Base-by-base conservation (phyloP, 805 yeast species). In the Metschnikowia henanensis region DNA sequence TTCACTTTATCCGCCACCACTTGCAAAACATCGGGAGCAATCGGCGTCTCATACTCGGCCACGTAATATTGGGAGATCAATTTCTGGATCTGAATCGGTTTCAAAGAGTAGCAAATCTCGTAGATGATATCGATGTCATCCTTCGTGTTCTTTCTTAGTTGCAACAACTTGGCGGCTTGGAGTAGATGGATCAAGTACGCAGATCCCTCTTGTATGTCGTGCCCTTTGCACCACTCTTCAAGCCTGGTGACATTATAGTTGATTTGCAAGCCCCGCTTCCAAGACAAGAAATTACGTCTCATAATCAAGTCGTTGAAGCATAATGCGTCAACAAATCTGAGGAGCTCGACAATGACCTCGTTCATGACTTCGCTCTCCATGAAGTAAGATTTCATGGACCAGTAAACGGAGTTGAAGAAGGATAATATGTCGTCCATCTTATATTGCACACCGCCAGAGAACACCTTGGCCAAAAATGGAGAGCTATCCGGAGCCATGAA, bases 171-270 rank as follows among this genome's bases (percentile, higher is more conserved):
- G 30, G 97, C 91, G 17, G 95, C 92, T 68, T 94, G 98, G 53
- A 90, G 76, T 60, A 94, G 74, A 61, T 91, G 97, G 50, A 84
- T 83, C 61, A 94, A 76, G 59, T 89, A 83, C 30, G 83, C 80
- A 4, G 92, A 79, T 2, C 95, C 96, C 61, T 91, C 96, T 39
- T 86, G 85, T 50, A 94, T 80, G 40, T 86, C 91, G 64, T 92
- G 97, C 6, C 89, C 81, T 70, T 89, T 92, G 68, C 98, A 92
- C 99, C 99, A 94, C 70, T 94, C 99, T 65, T 90, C 97, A 57
- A 94, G 77, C 59, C 98, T 80, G 3, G 99, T 94, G 42, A 91
- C 95, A 65, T 94, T 94, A 70, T 94, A 94, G 64, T 90, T 94
- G 68, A 94, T 81, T 68, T 94, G 99, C 55, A 94, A 77, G 37